These are phyloP conservation scores for Geum urbanum DNA, from an alignment of 306 rosid genomes.

Conservation along the genomic window DNA sequence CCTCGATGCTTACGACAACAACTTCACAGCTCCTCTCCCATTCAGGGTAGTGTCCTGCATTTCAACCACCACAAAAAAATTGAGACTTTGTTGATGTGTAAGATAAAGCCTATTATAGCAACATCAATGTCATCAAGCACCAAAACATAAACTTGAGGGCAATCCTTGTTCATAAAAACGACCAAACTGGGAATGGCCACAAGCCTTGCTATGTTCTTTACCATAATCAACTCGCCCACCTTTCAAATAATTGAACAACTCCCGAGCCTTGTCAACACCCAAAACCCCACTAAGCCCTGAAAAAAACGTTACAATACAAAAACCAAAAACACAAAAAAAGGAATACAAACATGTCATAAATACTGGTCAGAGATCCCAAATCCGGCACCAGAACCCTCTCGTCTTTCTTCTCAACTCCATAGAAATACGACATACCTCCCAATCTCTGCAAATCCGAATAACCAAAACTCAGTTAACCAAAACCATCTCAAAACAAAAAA, in stretches of 20 bases:
- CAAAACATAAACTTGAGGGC: neutral
- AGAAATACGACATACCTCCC: slow-evolving; percentile 86
- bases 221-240: slow-evolving; percentile 96
- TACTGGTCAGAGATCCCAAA: slow-evolving; percentile 89
- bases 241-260: slow-evolving; percentile 89
- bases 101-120: neutral
- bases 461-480: neutral
- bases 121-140: slow-evolving; percentile 14
- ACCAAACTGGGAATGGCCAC: slow-evolving; percentile 83
- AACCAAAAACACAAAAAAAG: too few relatives aligned
- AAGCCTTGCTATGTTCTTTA: slow-evolving; percentile 84
- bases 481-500: neutral
- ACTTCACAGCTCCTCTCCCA: slow-evolving; percentile 69
- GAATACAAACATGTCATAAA: slow-evolving; percentile 83
- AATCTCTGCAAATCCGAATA: slow-evolving; percentile 43
- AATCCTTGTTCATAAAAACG: slow-evolving; percentile 72
- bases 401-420: slow-evolving; percentile 95
- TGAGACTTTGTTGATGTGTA: neutral
- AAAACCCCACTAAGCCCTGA: neutral
- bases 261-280: slow-evolving; percentile 65
- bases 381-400: slow-evolving; percentile 96
- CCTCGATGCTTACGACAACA: slow-evolving; percentile 69
- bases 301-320: neutral
- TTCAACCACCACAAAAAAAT: slow-evolving; percentile 16
- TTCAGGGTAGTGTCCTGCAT: slow-evolving; percentile 72